Conservation (phyloP, 352 stramenopile genomes). For the Phytophthora pseudosyringae region DNA sequence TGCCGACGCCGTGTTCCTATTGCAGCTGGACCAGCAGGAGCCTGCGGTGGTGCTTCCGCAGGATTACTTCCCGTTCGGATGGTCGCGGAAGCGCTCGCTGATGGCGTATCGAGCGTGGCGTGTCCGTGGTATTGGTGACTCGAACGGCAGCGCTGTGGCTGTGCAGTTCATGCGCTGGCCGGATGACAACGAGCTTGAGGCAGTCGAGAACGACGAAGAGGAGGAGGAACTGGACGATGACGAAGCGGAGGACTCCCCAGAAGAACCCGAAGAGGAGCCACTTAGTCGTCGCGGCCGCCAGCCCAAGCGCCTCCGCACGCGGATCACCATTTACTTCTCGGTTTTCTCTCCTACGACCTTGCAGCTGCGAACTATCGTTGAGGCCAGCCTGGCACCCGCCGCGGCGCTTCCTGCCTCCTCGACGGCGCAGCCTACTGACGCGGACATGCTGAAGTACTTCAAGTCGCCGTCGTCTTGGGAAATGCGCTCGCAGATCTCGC, state of each 20-base stretch:
- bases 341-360: slow-evolving; percentile 52
- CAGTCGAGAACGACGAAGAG: slow-evolving; percentile 49
- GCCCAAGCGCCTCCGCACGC: slow-evolving; percentile 50
- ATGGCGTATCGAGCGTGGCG: slow-evolving; percentile 75
- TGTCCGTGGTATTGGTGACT: slow-evolving; percentile 53
- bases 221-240: slow-evolving; percentile 52
- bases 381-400: slow-evolving; percentile 59
- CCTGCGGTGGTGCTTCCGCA: slow-evolving; percentile 51
- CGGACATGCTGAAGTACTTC: slow-evolving; percentile 76
- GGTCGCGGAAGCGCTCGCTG: slow-evolving; percentile 52
- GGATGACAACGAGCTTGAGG: slow-evolving; percentile 35
- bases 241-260: slow-evolving; percentile 38
- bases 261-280: slow-evolving; percentile 61
- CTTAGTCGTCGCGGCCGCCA: slow-evolving; percentile 29
- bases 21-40: slow-evolving; percentile 54
- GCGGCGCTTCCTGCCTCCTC: slow-evolving; percentile 20
- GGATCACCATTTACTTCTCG: slow-evolving; percentile 72
- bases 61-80: slow-evolving; percentile 70
- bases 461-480: slow-evolving; percentile 77
- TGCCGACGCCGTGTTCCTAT: slow-evolving; percentile 50
- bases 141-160: slow-evolving; percentile 53
- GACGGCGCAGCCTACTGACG: slow-evolving; percentile 48
- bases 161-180: slow-evolving; percentile 79
- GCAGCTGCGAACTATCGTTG: slow-evolving; percentile 68
- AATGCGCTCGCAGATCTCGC: slow-evolving; percentile 63